A percentile compares a stretch with the other conserved stretches of the same genome.
Evolutionary conservation across 2,329 filamentous ascomycete species (phyloP).

Genomic region (Pseudocercospora fuligena): DNA sequence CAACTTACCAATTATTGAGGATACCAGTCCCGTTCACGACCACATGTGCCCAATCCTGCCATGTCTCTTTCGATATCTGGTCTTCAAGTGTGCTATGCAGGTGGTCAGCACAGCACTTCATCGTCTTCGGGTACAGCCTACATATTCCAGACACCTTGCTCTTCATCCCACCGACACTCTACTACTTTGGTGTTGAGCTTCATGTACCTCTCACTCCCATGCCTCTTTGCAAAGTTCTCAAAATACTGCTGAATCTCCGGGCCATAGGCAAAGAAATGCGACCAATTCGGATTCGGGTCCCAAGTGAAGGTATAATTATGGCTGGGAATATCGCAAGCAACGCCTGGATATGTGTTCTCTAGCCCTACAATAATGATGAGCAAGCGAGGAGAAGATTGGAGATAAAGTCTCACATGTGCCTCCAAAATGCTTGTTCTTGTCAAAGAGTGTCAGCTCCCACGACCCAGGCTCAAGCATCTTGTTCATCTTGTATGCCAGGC

Average conservation of each 20-base stretch:
- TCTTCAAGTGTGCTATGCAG: constrained; percentile 32
- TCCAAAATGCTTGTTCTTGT: constrained; percentile 24
- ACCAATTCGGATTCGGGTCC: constrained; percentile 48
- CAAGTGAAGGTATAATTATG: constrained; percentile 55
- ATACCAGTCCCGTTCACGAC: constrained; percentile 21
- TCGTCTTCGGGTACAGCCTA: constrained; percentile 38
- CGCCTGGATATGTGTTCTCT: constrained; percentile 42
- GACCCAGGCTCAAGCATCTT: not conserved
- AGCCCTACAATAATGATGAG: not conserved
- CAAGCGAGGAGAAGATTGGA: too few species aligned
- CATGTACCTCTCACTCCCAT: constrained; percentile 49
- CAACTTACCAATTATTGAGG: constrained; percentile 42
- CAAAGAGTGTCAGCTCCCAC: constrained; percentile 7
- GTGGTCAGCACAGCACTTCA: not conserved
- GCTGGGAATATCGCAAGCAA: constrained; percentile 49
- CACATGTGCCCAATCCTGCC: constrained; percentile 5
- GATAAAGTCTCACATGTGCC: constrained; percentile 23
- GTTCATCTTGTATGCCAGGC: constrained; percentile 9
- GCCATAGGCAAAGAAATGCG: constrained; percentile 49
- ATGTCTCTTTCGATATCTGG: constrained; percentile 20
- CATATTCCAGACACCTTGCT: constrained; percentile 43
- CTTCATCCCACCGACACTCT: constrained; percentile 49
- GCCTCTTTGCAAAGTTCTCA: constrained; percentile 47
- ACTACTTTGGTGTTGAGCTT: constrained; percentile 49
- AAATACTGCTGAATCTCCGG: constrained; percentile 54